Percentiles rank a stretch among this genome's conserved stretches.
These are phyloP conservation scores for Ilyonectria mors-panacis DNA, from an alignment of 2,329 filamentous ascomycete genomes.

Conservation along the genomic window DNA sequence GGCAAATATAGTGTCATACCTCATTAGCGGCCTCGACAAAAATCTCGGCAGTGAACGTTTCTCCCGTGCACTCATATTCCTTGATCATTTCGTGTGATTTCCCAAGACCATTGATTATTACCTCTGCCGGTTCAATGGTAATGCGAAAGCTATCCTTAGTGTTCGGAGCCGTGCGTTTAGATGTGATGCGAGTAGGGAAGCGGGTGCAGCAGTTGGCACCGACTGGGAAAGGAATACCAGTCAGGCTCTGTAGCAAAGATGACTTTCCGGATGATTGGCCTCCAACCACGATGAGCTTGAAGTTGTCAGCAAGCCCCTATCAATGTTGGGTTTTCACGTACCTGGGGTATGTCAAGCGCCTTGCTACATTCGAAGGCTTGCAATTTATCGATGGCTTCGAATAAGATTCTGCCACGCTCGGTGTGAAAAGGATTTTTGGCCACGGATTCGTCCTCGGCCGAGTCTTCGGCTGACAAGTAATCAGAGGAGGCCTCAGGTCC, in stretches of 20 bases:
- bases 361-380: constrained; percentile 48
- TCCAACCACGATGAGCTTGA: constrained; percentile 55
- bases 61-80: constrained; percentile 41
- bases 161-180: constrained; percentile 50
- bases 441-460: constrained; percentile 17
- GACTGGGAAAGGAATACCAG: constrained; percentile 56
- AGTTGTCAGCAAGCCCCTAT: too few species aligned
- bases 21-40: constrained; percentile 51
- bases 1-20: constrained; percentile 37
- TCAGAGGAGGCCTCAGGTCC: constrained; percentile 43
- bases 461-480: not conserved
- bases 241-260: constrained; percentile 55
- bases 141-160: constrained; percentile 50
- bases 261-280: constrained; percentile 57
- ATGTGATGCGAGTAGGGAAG: constrained; percentile 56
- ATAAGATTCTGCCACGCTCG: constrained; percentile 52
- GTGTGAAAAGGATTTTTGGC: constrained; percentile 54
- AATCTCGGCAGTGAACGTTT: constrained; percentile 46
- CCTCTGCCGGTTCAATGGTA: constrained; percentile 49
- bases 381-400: constrained; percentile 56
- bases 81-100: constrained; percentile 31
- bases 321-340: too few species aligned
- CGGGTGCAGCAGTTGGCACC: constrained; percentile 53
- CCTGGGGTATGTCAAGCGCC: constrained; percentile 54
- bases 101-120: too few species aligned